Percentiles rank a stretch among this genome's conserved stretches.
Evolutionary conservation across 2,329 filamentous ascomycete species (phyloP).

Genomic region (Xylariomycetidae sp.): DNA sequence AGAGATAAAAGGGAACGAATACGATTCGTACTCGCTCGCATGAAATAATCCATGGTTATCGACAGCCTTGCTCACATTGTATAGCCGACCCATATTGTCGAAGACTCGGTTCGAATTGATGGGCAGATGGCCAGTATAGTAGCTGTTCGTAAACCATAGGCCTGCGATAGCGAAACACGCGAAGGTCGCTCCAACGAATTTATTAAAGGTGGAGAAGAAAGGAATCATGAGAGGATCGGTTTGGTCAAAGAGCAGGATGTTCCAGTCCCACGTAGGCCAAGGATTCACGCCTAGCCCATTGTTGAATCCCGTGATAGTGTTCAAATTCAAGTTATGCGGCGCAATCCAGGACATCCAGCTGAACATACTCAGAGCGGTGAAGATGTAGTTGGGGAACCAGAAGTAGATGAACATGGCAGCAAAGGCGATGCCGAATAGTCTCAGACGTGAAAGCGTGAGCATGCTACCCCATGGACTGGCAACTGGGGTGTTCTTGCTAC

Average conservation of each 20-base stretch:
- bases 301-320: conserved; percentile 26
- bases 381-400: conserved; percentile 48
- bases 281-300: conserved; percentile 37
- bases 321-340: conserved; percentile 28
- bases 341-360: conserved; percentile 52
- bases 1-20: conserved; percentile 48
- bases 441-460: conserved; percentile 39
- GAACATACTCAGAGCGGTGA: conserved; percentile 40
- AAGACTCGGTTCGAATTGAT: conserved; percentile 49
- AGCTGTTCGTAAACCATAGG: conserved; percentile 56
- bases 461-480: conserved; percentile 36
- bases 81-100: conserved; percentile 57
- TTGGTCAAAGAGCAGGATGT: conserved; percentile 24
- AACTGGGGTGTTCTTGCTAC: conserved; percentile 39
- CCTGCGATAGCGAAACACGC: conserved; percentile 51
- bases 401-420: conserved; percentile 46
- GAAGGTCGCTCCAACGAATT: conserved; percentile 51
- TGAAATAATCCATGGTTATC: conserved; percentile 38
- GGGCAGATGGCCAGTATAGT: conserved; percentile 46
- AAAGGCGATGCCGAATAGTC: conserved; percentile 40
- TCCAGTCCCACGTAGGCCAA: conserved; percentile 40
- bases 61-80: conserved; percentile 41
- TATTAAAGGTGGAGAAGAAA: conserved; percentile 59
- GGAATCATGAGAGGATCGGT: conserved; percentile 36
- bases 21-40: conserved; percentile 39